These are phyloP conservation scores for Brassica nigra DNA, from an alignment of 345 rosid species.

Conservation along the genomic window DNA sequence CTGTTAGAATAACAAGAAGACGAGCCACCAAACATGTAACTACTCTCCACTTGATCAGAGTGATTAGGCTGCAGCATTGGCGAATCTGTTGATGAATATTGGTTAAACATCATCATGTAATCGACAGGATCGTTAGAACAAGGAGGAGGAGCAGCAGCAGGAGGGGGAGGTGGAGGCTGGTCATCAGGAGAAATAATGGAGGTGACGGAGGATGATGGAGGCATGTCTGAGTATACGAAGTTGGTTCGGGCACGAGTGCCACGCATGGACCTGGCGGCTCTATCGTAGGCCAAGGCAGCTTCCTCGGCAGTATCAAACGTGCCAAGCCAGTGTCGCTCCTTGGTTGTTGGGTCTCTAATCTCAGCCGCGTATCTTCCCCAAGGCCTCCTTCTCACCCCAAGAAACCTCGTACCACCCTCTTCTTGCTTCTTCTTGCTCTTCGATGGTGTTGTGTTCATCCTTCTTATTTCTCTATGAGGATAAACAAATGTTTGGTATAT, in stretches of 20 bases:
- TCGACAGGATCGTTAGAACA: constrained; percentile 24
- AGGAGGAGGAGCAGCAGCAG: constrained; percentile 13
- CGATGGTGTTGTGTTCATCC: constrained; percentile 48
- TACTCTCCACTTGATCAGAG: constrained; percentile 29
- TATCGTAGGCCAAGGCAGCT: constrained; percentile 83
- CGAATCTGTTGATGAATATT: constrained; percentile 25
- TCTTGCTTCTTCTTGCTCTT: constrained; percentile 60
- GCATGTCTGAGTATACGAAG: constrained; percentile 81
- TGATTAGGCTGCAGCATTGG: constrained; percentile 34
- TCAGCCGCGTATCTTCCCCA: constrained; percentile 92
- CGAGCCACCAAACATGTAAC: constrained; percentile 39
- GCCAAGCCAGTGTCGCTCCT: constrained; percentile 87
- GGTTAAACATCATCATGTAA: constrained; percentile 40
- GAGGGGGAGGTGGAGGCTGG: constrained; percentile 38
- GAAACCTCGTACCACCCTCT: constrained; percentile 47
- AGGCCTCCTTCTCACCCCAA: constrained; percentile 82
- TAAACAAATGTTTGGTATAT: constrained; percentile 5
- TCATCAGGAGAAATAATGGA: constrained; percentile 73
- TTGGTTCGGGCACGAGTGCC: constrained; percentile 77
- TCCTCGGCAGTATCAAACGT: constrained; percentile 86
- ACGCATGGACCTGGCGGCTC: constrained; percentile 82
- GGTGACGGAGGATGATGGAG: constrained; percentile 72
- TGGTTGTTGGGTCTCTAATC: constrained; percentile 81
- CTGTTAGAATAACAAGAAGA: constrained; percentile 31
- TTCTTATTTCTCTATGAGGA: neutral